These are phyloP conservation scores for Nigrospora osmanthi DNA, from an alignment of 2,329 filamentous ascomycete species.

Conservation along the genomic window DNA sequence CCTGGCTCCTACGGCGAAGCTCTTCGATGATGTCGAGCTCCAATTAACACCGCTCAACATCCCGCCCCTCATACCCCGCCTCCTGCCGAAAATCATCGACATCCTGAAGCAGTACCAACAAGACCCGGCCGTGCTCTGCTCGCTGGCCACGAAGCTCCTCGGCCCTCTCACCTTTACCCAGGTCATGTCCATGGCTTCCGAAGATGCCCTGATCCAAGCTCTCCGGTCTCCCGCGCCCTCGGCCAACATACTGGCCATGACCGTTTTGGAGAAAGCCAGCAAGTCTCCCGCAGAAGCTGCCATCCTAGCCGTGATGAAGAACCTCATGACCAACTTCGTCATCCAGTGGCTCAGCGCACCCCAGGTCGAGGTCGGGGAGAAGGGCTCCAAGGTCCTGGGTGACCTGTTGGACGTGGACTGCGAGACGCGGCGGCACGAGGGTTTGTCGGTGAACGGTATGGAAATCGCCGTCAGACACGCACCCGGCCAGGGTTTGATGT, in stretches of 20 bases:
- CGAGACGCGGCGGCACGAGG: constrained; percentile 23
- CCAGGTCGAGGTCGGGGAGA: constrained; percentile 48
- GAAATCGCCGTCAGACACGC: constrained; percentile 28
- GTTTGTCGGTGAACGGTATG: constrained; percentile 21
- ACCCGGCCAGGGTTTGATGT: constrained; percentile 44
- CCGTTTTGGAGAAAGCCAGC: constrained; percentile 48
- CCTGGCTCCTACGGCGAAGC: constrained; percentile 33
- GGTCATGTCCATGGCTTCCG: constrained; percentile 41
- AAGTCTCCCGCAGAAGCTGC: constrained; percentile 37
- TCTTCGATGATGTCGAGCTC: constrained; percentile 52
- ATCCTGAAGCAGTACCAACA: constrained; percentile 43
- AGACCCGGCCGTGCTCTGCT: constrained; percentile 43
- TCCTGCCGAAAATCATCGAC: constrained; percentile 45
- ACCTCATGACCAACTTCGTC: constrained; percentile 39
- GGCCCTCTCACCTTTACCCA: constrained; percentile 43
- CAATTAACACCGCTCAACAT: constrained; percentile 45
- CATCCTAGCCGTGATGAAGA: constrained; percentile 40
- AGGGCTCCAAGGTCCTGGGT: constrained; percentile 39
- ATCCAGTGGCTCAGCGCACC: constrained; percentile 44
- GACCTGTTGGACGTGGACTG: constrained; percentile 50
- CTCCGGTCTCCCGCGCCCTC: constrained; percentile 45
- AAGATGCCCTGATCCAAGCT: constrained; percentile 41
- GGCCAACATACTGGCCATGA: constrained; percentile 49
- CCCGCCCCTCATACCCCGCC: constrained; percentile 38
- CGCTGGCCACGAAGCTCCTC: constrained; percentile 48